phyloP scores from a whole-genome alignment of 306 rosid genomes.

The Malus domestica region DNA sequence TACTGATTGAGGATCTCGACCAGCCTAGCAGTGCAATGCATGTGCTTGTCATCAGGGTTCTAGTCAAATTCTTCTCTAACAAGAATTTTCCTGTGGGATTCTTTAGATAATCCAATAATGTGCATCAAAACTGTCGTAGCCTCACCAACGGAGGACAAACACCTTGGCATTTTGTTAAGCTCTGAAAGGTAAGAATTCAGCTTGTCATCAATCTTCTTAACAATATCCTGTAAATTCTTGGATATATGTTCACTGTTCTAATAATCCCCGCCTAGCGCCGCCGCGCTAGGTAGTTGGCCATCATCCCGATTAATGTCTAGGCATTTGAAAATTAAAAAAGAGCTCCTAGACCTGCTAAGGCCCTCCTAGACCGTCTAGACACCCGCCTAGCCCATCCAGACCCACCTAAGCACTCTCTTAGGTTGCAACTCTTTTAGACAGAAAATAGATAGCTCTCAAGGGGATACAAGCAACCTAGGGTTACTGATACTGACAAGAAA shows the following conservation, averaged over 20 bases:
- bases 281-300: too few species aligned
- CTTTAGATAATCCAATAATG: not conserved
- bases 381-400: too few species aligned
- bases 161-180: not conserved
- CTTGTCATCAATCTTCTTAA: not conserved
- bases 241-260: not conserved
- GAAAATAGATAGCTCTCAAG: too few species aligned
- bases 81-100: conserved; percentile 12
- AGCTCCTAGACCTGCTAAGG: too few species aligned
- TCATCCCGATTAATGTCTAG: too few species aligned
- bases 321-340: too few species aligned
- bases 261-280: too few species aligned
- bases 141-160: not conserved
- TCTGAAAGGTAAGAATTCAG: not conserved
- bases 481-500: too few species aligned
- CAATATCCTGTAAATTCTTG: not conserved
- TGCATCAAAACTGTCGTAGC: not conserved
- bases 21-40: conserved; percentile 41
- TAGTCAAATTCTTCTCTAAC: conserved; percentile 32
- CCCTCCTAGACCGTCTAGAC: too few species aligned
- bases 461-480: not conserved
- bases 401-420: too few species aligned
- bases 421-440: too few species aligned
- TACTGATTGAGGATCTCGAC: conserved; percentile 12
- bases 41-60: not conserved